These are phyloP conservation scores for Basidiobolus meristosporus DNA, from an alignment of 371 early-diverging fungal species.

Conservation along the genomic window DNA sequence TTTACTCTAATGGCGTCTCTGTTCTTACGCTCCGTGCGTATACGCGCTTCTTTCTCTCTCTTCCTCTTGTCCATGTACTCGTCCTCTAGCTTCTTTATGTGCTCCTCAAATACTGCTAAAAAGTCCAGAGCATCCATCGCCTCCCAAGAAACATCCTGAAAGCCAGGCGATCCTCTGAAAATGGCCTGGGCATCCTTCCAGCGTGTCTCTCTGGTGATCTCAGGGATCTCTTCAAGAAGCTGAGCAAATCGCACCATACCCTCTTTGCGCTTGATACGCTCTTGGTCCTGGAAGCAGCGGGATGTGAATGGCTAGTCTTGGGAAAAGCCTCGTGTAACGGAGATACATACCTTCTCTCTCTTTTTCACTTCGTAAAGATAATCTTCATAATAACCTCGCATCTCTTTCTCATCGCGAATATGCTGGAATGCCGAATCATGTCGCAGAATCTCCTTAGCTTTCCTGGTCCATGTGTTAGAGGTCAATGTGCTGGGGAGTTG, in stretches of 20 bases:
- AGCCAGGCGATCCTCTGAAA: constrained; percentile 19
- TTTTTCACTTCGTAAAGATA: too few species aligned
- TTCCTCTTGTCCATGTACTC: constrained; percentile 22
- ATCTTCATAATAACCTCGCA: too few species aligned
- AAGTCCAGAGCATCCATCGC: constrained; percentile 67
- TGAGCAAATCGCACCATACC: not conserved
- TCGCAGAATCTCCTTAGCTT: not conserved
- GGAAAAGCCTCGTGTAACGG: not conserved
- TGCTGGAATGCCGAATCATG: not conserved
- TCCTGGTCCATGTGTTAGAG: not conserved
- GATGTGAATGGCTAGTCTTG: not conserved
- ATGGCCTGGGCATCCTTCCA: constrained; percentile 2
- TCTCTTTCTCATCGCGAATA: not conserved
- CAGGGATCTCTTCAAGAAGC: not conserved
- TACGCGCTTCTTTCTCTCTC: constrained; percentile 11
- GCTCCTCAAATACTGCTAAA: constrained; percentile 59
- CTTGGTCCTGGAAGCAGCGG: not conserved
- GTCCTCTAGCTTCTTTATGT: constrained; percentile 41
- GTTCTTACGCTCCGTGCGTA: constrained; percentile 41
- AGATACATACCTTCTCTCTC: too few species aligned
- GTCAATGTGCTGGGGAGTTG: not conserved
- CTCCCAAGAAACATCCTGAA: constrained; percentile 26
- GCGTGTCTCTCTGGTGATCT: not conserved
- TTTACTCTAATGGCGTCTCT: constrained; percentile 38
- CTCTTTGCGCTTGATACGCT: too few species aligned